phyloP scores from a whole-genome alignment of 305 asterid species.

The Withania somnifera region DNA sequence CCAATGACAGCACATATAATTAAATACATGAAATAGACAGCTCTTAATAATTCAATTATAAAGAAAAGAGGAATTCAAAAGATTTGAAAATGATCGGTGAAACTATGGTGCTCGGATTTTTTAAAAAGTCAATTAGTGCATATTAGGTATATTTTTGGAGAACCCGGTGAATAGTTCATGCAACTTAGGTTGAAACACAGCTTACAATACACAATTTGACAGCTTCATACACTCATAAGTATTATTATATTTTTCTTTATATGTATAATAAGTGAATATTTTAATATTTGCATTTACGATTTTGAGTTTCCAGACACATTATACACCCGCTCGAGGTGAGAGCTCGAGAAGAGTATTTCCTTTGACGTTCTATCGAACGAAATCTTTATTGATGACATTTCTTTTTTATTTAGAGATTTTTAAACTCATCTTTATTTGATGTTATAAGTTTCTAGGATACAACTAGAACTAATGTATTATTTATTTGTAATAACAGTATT shows the following conservation, averaged over 20 bases:
- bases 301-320: neutral
- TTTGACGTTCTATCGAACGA: no score
- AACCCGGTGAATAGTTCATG: no score
- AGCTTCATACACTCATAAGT: neutral
- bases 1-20: neutral
- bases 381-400: no score
- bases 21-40: neutral
- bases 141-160: no score
- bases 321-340: neutral
- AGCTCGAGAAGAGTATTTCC: neutral
- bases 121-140: no score
- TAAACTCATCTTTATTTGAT: neutral
- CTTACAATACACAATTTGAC: neutral
- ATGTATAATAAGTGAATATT: neutral
- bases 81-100: neutral
- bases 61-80: neutral
- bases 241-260: neutral
- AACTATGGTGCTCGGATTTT: no score
- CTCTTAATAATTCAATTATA: neutral
- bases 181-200: neutral
- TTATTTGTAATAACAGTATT: no score
- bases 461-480: neutral
- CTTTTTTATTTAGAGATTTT: no score
- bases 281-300: neutral
- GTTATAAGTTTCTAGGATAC: neutral